phyloP scores from a whole-genome alignment of 306 rosid genomes.

The Gynostemma pentaphyllum region DNA sequence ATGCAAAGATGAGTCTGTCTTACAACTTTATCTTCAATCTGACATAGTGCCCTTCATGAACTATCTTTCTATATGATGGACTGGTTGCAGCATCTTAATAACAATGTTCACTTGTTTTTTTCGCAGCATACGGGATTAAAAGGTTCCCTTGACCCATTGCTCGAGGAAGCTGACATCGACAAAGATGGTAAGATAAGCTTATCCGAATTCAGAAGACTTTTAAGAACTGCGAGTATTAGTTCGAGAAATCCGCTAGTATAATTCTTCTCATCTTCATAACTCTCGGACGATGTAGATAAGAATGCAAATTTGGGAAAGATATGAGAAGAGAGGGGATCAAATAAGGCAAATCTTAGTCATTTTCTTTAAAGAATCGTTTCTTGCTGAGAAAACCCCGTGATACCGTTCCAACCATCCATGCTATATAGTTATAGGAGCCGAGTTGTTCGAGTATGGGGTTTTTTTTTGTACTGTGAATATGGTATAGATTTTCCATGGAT shows the following conservation, averaged over 20 bases:
- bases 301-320: slow-evolving; percentile 4
- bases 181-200: slow-evolving; percentile 92
- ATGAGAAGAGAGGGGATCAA: background rate
- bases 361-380: background rate
- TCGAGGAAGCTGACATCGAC: slow-evolving; percentile 95
- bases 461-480: slow-evolving; percentile 7
- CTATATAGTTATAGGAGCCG: background rate
- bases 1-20: background rate
- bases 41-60: background rate
- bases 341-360: background rate
- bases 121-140: slow-evolving; percentile 77
- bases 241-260: slow-evolving; percentile 32
- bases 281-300: slow-evolving; percentile 23
- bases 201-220: slow-evolving; percentile 75
- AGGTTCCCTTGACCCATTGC: slow-evolving; percentile 78
- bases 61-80: background rate
- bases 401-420: background rate
- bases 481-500: slow-evolving; percentile 14
- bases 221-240: slow-evolving; percentile 88
- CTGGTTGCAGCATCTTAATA: background rate
- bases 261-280: slow-evolving; percentile 14
- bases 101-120: slow-evolving; percentile 14
- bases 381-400: background rate
- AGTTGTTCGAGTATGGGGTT: background rate
- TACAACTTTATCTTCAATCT: background rate